Evolutionary conservation across 225 moss, liverwort and hornwort genomes (phyloP), one percentile per base, ranked within the genome.

Genomic region (Pleurozium schreberi): DNA sequence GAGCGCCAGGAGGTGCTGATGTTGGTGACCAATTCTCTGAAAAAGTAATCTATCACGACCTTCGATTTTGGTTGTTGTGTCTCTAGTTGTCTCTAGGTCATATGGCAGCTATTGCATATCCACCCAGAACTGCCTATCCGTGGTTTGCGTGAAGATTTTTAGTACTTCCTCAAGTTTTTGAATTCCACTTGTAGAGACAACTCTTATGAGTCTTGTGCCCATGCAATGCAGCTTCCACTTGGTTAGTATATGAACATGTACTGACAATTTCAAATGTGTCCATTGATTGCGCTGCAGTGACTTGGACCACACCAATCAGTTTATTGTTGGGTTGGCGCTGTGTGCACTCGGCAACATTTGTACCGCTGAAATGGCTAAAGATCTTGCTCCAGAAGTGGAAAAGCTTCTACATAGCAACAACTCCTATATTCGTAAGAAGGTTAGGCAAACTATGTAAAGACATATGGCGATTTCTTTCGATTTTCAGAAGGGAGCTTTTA

Each of bases 351-450:
- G 98, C 85, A 98, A 97, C 93, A 96, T 98, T 79, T 97, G 98
- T 87, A 97, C 98, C 30, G 94, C 95, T 88, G 97, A 98, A 92
- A 98, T 98, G 98, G 96, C 98, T 71, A 93, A 92, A 87, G 98
- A 98, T 90, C 95, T 98, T 92, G 95, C 98, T 64, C 94, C 95
- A 47, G 98, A 97, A 92, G 98, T 98, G 69, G 98, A 98, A 86
- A 97, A 96, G 85, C 93, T 97, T 78, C 92, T 98, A 52, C 97
- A 96, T 58, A 96, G 95, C 91, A 96, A 94, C 90, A 97, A 98
- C 80, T 95, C 97, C 59, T 98, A 98, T 80, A 93, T 98, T 93
- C 95, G 97, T 47, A 98, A 98, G 94, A 98, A 98, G 97, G 98
- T 98, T 71, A 84, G 90, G 86, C 82, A 75, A 84, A 75, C 71